Evolutionary conservation across 78 protist genomes (phyloP).

Genomic region (Fonticula alba): DNA sequence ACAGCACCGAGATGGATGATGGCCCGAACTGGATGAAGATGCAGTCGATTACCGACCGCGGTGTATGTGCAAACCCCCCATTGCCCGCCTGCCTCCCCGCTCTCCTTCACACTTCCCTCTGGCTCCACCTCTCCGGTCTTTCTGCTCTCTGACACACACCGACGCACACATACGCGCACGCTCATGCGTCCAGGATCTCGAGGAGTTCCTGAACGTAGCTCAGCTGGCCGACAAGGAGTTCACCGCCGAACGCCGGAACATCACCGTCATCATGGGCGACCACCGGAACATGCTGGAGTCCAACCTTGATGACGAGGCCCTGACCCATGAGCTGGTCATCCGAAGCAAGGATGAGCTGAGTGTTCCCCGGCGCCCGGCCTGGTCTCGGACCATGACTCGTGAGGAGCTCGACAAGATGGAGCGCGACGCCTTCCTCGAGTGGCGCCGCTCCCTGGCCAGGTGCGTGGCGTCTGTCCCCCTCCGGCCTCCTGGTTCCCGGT

Average conservation of each 20-base stretch:
- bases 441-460: conserved; percentile 71
- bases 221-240: conserved; percentile 20
- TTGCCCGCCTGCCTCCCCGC: too few species aligned
- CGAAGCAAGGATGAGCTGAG: conserved; percentile 2
- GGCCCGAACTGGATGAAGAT: conserved; percentile 6
- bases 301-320: too few species aligned
- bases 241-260: background rate
- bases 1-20: conserved; percentile 12
- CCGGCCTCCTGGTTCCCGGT: background rate
- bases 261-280: too few species aligned
- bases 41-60: conserved; percentile 12
- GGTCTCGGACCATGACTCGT: conserved; percentile 37
- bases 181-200: conserved; percentile 4
- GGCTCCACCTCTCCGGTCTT: background rate
- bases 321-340: too few species aligned
- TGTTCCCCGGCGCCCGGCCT: conserved; percentile 65
- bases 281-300: too few species aligned
- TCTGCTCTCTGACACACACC: background rate
- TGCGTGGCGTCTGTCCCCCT: conserved; percentile 2
- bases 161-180: too few species aligned
- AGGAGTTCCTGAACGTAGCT: conserved; percentile 15
- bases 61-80: too few species aligned
- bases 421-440: conserved; percentile 51
- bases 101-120: background rate
- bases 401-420: conserved; percentile 47